These are phyloP conservation scores for Crotalaria pallida DNA, from an alignment of 306 rosid species.

Conservation along the genomic window DNA sequence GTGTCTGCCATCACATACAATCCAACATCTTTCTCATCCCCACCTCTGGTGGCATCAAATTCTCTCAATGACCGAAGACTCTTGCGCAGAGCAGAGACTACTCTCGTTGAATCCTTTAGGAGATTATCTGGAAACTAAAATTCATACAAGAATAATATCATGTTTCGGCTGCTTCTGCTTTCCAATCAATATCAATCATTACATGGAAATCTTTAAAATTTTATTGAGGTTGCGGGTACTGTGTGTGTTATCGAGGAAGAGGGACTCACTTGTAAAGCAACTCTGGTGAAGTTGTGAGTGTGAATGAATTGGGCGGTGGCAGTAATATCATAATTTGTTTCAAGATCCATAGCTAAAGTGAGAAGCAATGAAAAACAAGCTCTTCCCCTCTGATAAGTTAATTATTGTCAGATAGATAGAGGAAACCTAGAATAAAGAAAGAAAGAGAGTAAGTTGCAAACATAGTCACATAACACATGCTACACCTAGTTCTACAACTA, in stretches of 20 bases:
- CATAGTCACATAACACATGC: too few species aligned
- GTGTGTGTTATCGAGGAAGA: background rate
- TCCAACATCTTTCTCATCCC: constrained; percentile 28
- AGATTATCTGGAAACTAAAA: constrained; percentile 83
- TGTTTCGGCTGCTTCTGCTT: background rate
- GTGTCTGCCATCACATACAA: constrained; percentile 89
- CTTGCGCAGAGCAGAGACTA: constrained; percentile 49
- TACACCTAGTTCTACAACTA: too few species aligned
- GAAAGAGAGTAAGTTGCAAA: too few species aligned
- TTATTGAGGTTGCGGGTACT: background rate
- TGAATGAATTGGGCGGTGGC: constrained; percentile 61
- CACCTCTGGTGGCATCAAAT: constrained; percentile 14
- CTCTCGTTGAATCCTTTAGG: constrained; percentile 63
- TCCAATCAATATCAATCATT: too few species aligned
- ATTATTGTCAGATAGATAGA: too few species aligned
- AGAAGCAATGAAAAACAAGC: background rate
- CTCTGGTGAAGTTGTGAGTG: constrained; percentile 51
- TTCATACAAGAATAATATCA: background rate
- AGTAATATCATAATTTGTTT: constrained; percentile 53
- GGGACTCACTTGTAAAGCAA: constrained; percentile 65
- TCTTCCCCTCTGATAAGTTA: background rate
- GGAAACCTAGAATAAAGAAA: too few species aligned
- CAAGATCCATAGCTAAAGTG: constrained; percentile 51
- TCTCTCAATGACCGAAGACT: constrained; percentile 35
- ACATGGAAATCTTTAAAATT: background rate